These are phyloP conservation scores for Scolecobasidium constrictum DNA, from an alignment of 2,329 filamentous ascomycete genomes.

Conservation along the genomic window DNA sequence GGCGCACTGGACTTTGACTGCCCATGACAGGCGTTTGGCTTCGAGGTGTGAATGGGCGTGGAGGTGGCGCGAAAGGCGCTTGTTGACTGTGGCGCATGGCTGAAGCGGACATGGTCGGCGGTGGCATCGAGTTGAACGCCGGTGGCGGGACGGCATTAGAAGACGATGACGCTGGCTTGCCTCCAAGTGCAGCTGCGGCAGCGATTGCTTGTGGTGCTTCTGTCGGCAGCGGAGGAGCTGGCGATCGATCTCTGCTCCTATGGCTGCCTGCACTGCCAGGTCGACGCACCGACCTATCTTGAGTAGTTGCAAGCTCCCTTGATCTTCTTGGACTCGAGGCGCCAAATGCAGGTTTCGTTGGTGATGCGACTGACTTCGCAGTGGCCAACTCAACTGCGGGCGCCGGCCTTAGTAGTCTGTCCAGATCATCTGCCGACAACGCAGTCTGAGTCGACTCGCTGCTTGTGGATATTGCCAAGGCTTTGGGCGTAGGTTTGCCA, in stretches of 20 bases:
- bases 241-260: constrained; percentile 34
- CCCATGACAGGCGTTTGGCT: constrained; percentile 12
- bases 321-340: constrained; percentile 3
- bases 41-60: constrained; percentile 27
- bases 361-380: not conserved
- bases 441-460: constrained; percentile 76
- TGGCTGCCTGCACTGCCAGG: constrained; percentile 66
- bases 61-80: constrained; percentile 17
- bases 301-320: constrained; percentile 13
- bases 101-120: constrained; percentile 73
- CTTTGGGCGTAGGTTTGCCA: constrained; percentile 4
- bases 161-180: constrained; percentile 15
- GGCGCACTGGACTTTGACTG: not conserved
- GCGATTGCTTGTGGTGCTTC: constrained; percentile 82
- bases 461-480: constrained; percentile 27
- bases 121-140: constrained; percentile 56
- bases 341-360: constrained; percentile 1
- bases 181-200: constrained; percentile 41
- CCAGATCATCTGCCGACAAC: constrained; percentile 72
- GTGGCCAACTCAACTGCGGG: constrained; percentile 20
- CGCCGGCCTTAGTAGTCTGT: constrained; percentile 55
- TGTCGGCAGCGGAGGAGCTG: constrained; percentile 61
- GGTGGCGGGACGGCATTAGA: constrained; percentile 12
- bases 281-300: constrained; percentile 29
- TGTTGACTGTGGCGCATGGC: constrained; percentile 40